Evolutionary conservation across 2,329 filamentous ascomycete species (phyloP).

Genomic region (Diaporthe destruens): DNA sequence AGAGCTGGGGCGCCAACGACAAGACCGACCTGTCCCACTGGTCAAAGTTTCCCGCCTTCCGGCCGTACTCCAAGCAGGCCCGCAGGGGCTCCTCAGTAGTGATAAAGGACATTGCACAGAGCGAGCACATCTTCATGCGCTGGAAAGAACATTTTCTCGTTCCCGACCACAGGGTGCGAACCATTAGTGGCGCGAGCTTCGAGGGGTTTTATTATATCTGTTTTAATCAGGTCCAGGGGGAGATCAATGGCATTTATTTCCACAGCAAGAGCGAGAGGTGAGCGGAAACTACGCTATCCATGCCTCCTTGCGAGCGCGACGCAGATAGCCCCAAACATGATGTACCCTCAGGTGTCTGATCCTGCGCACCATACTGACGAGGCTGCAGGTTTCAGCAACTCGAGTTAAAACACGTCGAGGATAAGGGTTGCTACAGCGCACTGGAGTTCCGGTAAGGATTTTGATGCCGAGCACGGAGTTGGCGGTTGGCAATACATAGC

Average conservation of each 20-base stretch:
- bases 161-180: conserved; percentile 91
- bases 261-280: conserved; percentile 98
- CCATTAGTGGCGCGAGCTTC: conserved; percentile 94
- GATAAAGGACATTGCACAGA: conserved; percentile 79
- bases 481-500: conserved; percentile 20
- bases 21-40: conserved; percentile 95
- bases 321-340: neutral
- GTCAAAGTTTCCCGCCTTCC: conserved; percentile 89
- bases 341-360: neutral
- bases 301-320: neutral
- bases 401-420: conserved; percentile 88
- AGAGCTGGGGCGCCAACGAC: conserved; percentile 90
- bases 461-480: conserved; percentile 32
- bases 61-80: conserved; percentile 74
- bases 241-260: conserved; percentile 95
- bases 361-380: conserved; percentile 15
- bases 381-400: conserved; percentile 85
- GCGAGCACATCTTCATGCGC: conserved; percentile 96
- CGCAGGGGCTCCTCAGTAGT: conserved; percentile 67
- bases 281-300: conserved; percentile 53
- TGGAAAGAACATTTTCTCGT: conserved; percentile 99
- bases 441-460: conserved; percentile 77
- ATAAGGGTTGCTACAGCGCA: conserved; percentile 84
- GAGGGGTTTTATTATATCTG: conserved; percentile 99
- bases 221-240: conserved; percentile 91